Base-by-base conservation (phyloP, 2,329 filamentous ascomycete species). In the Colletotrichum sublineola region DNA sequence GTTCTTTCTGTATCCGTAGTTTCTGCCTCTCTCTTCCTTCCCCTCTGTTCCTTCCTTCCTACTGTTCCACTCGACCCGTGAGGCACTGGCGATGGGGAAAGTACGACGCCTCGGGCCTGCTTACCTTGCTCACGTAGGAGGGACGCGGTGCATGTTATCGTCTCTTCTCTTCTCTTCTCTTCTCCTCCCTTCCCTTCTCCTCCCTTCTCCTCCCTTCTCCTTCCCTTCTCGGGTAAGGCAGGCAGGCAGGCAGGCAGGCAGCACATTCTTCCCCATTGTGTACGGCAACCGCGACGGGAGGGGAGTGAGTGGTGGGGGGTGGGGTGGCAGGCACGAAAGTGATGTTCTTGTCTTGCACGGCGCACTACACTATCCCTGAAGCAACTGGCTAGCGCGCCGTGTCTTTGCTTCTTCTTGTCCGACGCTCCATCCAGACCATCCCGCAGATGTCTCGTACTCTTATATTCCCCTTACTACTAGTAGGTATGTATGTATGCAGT, bases 371-470 rank as follows among this genome's bases (percentile, higher is more conserved):
- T 12, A 15, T 57, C 33, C 20, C 36, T n/a, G 33, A 57, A 69
- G 69, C 66, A 42, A 44, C 24, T 24, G 15, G 60, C 33, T 64
- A 72, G 69, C 46, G 65, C 36, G 20, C 20, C 44, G 7, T 9
- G 0, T 24, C 31, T 15, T 29, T 64, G 50, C 64, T 46, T 58
- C 58, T 63, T 60, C 57, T 38, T 42, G 31, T 44, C 29, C 29
- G 53, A n/a, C 15, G 33, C 53, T 38, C 53, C 7, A 56, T 38
- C 53, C 7, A 56, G 53, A 33, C 31, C 9, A 40, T 57, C 44
- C 42, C 50, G 44, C 68, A 5, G 46, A 68, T 69, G 69, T 72
- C 69, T 72, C 69, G 63, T 20, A 31, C 55, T 48, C 53, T 67
- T 40, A 63, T 64, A 72, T 60, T 24, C 24, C 24, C 24, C 42